A percentile compares a stretch with the other conserved stretches of the same genome.
Evolutionary conservation across 768 basidiomycete genomes (phyloP).

Genomic region (Suillus ampliporus): DNA sequence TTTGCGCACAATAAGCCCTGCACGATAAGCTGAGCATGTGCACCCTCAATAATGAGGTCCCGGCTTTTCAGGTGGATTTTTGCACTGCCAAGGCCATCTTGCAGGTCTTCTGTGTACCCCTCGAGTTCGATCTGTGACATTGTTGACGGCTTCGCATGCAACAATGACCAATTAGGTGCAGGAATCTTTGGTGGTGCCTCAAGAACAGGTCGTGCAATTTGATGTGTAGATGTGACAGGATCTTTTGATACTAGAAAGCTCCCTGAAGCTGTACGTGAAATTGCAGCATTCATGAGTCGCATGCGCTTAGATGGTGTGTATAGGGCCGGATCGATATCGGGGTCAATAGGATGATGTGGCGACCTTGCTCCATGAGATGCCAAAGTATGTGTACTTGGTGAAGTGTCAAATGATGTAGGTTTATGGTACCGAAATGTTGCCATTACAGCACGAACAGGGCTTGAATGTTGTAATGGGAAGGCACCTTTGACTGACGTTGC

Average conservation of each 20-base stretch:
- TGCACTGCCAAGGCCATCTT: too few species aligned
- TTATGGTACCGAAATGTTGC: constrained; percentile 4
- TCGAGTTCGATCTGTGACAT: too few species aligned
- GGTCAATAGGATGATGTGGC: background rate
- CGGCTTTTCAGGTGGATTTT: too few species aligned
- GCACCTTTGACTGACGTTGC: constrained; percentile 28
- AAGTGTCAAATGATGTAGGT: constrained; percentile 13
- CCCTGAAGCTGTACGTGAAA: constrained; percentile 26
- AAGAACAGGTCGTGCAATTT: constrained; percentile 14
- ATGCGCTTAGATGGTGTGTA: constrained; percentile 30
- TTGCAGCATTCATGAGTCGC: constrained; percentile 19
- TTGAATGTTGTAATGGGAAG: constrained; percentile 33
- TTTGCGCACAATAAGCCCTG: background rate
- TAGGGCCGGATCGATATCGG: constrained; percentile 20
- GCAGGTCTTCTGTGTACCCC: too few species aligned
- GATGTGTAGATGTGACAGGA: constrained; percentile 14
- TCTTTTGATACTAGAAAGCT: constrained; percentile 30
- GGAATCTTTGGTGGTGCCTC: constrained; percentile 17
- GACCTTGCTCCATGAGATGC: too few species aligned
- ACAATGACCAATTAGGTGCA: constrained; percentile 16
- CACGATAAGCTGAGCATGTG: background rate
- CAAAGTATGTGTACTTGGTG: background rate
- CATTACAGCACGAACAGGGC: constrained; percentile 12
- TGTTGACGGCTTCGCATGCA: background rate
- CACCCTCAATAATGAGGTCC: too few species aligned